Evolutionary conservation across 1,284 basidiomycete genomes (phyloP).

Genomic region (Trichosporon ovoides): DNA sequence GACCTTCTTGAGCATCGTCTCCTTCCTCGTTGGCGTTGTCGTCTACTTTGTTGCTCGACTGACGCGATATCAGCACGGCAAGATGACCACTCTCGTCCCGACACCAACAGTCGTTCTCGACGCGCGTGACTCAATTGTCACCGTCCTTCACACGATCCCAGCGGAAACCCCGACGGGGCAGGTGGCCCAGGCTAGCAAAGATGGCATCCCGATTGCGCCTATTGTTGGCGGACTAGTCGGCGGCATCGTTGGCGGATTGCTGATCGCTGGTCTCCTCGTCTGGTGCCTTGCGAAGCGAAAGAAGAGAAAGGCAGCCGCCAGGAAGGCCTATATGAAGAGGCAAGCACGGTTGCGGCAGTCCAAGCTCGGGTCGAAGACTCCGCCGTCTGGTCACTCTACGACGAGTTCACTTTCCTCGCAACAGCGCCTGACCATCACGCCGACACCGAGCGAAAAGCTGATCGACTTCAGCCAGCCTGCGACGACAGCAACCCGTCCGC

Average conservation of each 20-base stretch:
- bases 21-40: background rate
- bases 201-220: slow-evolving; percentile 13
- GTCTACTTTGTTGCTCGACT: background rate
- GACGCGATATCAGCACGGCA: background rate
- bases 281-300: slow-evolving; percentile 21
- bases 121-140: slow-evolving; percentile 14
- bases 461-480: slow-evolving; percentile 2
- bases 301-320: slow-evolving; percentile 17
- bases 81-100: background rate
- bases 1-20: background rate
- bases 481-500: background rate
- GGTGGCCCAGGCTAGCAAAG: background rate
- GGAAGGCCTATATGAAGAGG: slow-evolving; percentile 8
- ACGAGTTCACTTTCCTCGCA: slow-evolving; percentile 1
- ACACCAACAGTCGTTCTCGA: slow-evolving; percentile 3
- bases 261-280: slow-evolving; percentile 17
- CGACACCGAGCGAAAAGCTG: background rate
- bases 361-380: background rate
- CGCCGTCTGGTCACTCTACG: background rate
- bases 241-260: slow-evolving; percentile 25
- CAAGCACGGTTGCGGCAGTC: background rate
- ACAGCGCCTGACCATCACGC: background rate
- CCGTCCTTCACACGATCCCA: slow-evolving; percentile 11
- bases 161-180: background rate
- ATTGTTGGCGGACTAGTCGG: slow-evolving; percentile 33